These are phyloP conservation scores for Exsudoporus frostii DNA, from an alignment of 768 basidiomycete species.

Conservation along the genomic window DNA sequence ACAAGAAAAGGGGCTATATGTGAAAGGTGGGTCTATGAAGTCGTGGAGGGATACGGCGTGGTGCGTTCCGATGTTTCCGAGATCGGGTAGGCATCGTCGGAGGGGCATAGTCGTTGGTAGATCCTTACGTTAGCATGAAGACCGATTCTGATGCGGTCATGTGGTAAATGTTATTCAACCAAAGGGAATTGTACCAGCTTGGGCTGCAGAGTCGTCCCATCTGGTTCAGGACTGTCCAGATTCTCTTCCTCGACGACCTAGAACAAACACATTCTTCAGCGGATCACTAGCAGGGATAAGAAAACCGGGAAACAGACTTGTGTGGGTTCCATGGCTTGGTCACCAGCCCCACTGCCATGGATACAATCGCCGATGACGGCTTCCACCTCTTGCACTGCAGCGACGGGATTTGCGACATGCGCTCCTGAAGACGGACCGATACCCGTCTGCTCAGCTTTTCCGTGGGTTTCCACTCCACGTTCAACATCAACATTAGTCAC, in stretches of 20 bases:
- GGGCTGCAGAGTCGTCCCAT: neutral
- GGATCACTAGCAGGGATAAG: neutral
- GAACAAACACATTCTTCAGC: slow-evolving; percentile 18
- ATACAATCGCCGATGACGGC: neutral
- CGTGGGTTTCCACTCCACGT: slow-evolving; percentile 7
- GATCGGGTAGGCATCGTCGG: too few species aligned
- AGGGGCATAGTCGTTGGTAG: too few species aligned
- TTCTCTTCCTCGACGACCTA: slow-evolving; percentile 7
- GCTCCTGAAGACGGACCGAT: neutral
- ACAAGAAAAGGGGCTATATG: too few species aligned
- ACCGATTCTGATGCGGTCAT: slow-evolving; percentile 3
- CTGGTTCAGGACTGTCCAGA: neutral
- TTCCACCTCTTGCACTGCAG: neutral
- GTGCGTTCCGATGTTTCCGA: too few species aligned
- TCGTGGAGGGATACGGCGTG: too few species aligned
- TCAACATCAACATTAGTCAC: slow-evolving; percentile 18
- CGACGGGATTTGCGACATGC: neutral
- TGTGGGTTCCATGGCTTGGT: neutral
- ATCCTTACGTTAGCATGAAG: neutral
- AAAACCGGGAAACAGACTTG: slow-evolving; percentile 20
- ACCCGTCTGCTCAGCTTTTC: neutral
- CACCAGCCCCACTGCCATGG: neutral
- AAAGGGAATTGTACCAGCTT: slow-evolving; percentile 36
- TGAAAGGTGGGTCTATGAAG: too few species aligned
- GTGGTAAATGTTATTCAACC: slow-evolving; percentile 34